Percentiles rank a stretch among this genome's conserved stretches.
phyloP scores from a whole-genome alignment of 768 basidiomycete species.

The Lactarius vividus region DNA sequence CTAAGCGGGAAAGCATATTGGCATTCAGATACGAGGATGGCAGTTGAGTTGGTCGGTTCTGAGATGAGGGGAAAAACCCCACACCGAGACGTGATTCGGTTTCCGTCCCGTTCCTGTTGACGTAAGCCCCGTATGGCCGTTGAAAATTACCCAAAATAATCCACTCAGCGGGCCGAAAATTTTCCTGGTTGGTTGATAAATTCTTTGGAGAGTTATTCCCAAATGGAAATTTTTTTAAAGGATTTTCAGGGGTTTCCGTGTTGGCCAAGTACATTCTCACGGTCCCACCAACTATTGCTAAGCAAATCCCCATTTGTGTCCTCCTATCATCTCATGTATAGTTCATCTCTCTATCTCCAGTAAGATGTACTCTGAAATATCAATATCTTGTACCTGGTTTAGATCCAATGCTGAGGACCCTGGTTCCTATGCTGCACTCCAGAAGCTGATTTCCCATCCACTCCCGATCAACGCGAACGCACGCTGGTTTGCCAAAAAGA shows the following conservation, averaged over 20 bases:
- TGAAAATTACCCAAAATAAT: too few species aligned
- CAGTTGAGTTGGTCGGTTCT: background rate
- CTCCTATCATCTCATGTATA: constrained; percentile 42
- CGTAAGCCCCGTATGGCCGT: background rate
- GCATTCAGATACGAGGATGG: background rate
- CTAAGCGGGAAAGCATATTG: constrained; percentile 31
- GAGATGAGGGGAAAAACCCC: background rate
- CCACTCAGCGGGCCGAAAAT: background rate
- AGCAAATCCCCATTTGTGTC: constrained; percentile 21
- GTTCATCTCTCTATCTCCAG: constrained; percentile 36
- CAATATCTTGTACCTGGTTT: constrained; percentile 31
- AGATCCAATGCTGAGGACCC: constrained; percentile 7
- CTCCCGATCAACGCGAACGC: constrained; percentile 10
- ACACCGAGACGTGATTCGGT: background rate
- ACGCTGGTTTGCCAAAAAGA: background rate
- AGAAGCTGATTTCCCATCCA: constrained; percentile 5
- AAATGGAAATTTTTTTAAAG: background rate
- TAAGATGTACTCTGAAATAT: constrained; percentile 35
- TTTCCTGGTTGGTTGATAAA: background rate
- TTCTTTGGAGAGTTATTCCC: background rate
- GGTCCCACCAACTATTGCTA: too few species aligned
- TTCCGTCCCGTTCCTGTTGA: background rate
- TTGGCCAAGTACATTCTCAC: too few species aligned
- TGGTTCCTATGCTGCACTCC: constrained; percentile 12
- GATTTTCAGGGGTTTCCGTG: background rate